Evolutionary conservation across 768 basidiomycete genomes (phyloP).

Genomic region (Candolleomyces eurysporus): DNA sequence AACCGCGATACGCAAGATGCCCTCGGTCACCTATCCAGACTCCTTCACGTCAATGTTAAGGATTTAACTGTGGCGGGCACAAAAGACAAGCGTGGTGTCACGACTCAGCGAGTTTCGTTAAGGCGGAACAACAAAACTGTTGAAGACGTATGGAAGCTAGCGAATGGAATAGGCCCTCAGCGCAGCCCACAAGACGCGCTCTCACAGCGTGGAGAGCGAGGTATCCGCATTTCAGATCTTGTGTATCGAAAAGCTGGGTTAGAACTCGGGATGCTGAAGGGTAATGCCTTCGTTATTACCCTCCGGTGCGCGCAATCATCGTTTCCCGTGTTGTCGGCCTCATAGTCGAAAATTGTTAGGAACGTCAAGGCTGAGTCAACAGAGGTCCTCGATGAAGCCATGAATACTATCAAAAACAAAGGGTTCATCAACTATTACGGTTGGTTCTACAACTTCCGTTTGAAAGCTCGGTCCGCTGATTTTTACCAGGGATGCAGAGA

Average conservation of each 20-base stretch:
- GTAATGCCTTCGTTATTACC: conserved; percentile 94
- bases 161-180: conserved; percentile 63
- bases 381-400: conserved; percentile 69
- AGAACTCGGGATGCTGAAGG: conserved; percentile 95
- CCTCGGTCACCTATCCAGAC: conserved; percentile 73
- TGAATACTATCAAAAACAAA: conserved; percentile 73
- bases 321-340: conserved; percentile 12
- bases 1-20: conserved; percentile 98
- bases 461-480: conserved; percentile 2
- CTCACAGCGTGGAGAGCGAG: conserved; percentile 80
- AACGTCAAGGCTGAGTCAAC: conserved; percentile 79
- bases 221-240: conserved; percentile 84
- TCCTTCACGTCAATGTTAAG: conserved; percentile 72
- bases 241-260: conserved; percentile 79
- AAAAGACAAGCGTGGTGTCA: conserved; percentile 97
- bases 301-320: conserved; percentile 55
- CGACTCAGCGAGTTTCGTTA: conserved; percentile 86
- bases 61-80: conserved; percentile 92
- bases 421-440: conserved; percentile 99
- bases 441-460: conserved; percentile 23
- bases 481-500: conserved; percentile 84
- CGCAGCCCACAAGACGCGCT: conserved; percentile 57
- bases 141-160: conserved; percentile 81
- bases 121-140: conserved; percentile 74
- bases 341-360: conserved; percentile 35